Evolutionary conservation across 2,329 filamentous ascomycete species (phyloP).

Genomic region (Fusarium phyllophilum): DNA sequence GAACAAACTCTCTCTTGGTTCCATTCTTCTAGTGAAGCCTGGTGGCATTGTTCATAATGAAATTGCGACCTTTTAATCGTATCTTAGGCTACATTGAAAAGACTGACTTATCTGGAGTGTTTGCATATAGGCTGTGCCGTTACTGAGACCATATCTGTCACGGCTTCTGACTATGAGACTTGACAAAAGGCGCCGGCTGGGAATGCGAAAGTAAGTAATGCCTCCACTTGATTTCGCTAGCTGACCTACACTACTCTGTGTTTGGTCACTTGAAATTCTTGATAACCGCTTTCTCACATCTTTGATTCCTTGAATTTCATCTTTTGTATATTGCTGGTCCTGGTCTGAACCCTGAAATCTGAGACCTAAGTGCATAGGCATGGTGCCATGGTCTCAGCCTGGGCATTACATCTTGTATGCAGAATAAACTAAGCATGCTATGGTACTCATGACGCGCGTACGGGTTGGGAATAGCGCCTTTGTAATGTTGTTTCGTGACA

Average conservation of each 20-base stretch:
- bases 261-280: background rate
- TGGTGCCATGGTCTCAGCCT: background rate
- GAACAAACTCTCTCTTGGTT: background rate
- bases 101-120: background rate
- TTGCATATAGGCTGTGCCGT: background rate
- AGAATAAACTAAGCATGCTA: background rate
- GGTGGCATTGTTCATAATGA: background rate
- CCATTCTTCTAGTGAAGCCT: background rate
- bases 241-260: background rate
- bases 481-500: background rate
- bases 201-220: background rate
- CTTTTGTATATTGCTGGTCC: background rate
- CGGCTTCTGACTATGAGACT: background rate
- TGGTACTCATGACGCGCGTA: background rate
- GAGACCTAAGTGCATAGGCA: background rate
- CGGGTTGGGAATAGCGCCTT: background rate
- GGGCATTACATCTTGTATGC: background rate
- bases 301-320: background rate
- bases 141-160: background rate
- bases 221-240: accelerated
- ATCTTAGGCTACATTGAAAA: background rate
- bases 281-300: background rate
- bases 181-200: background rate
- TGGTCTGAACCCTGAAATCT: background rate
- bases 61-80: background rate